Conservation (phyloP, 257 asterid genomes). For the Primulina tabacum region DNA sequence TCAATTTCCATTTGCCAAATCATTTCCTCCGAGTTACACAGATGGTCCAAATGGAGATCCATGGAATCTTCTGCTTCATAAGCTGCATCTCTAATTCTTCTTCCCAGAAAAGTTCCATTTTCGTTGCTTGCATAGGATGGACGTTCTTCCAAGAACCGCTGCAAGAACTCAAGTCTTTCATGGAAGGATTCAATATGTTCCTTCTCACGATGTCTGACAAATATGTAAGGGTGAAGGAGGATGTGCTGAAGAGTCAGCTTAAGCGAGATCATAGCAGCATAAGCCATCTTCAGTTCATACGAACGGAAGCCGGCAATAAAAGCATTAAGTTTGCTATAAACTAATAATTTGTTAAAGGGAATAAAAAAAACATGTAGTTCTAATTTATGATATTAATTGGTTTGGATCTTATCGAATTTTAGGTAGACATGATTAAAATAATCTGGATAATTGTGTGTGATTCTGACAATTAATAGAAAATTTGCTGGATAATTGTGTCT, state of each 20-base stretch:
- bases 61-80: constrained; percentile 17
- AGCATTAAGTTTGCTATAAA: too few species aligned
- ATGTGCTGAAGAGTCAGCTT: not conserved
- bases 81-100: constrained; percentile 16
- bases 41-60: not conserved
- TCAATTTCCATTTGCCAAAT: not conserved
- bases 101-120: not conserved
- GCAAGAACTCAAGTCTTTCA: constrained; percentile 4
- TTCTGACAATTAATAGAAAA: too few species aligned
- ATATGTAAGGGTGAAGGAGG: not conserved
- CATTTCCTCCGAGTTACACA: not conserved
- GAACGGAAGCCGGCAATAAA: too few species aligned
- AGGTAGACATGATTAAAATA: too few species aligned
- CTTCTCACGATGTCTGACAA: not conserved
- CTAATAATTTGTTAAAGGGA: too few species aligned
- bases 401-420: too few species aligned
- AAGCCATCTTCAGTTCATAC: constrained; percentile 9
- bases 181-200: not conserved
- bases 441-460: too few species aligned
- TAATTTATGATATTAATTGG: too few species aligned
- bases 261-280: constrained; percentile 22
- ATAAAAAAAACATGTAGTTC: too few species aligned
- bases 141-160: not conserved
- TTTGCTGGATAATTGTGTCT: too few species aligned
- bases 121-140: not conserved